Evolutionary conservation across 2,329 filamentous ascomycete species (phyloP).

Genomic region (Exophiala aquamarina): DNA sequence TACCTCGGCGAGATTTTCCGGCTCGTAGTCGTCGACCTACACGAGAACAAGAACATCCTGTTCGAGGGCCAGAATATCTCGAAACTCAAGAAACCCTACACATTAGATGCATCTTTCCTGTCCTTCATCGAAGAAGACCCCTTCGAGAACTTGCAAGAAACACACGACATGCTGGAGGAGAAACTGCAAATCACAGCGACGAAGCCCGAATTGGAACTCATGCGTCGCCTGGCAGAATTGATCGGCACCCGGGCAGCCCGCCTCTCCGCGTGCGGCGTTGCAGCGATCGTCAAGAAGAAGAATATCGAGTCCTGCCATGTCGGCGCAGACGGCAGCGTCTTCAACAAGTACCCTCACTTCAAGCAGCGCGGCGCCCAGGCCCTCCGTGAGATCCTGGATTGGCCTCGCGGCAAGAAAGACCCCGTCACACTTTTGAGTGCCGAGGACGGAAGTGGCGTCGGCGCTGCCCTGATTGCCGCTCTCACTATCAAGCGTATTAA

Average conservation of each 20-base stretch:
- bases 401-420: slow-evolving; percentile 76
- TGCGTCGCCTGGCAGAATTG: slow-evolving; percentile 84
- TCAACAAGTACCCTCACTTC: slow-evolving; percentile 99
- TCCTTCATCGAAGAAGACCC: slow-evolving; percentile 93
- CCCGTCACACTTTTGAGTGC: slow-evolving; percentile 84
- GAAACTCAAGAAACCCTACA: slow-evolving; percentile 81
- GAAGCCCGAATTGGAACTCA: slow-evolving; percentile 80
- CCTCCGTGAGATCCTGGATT: slow-evolving; percentile 92
- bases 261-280: slow-evolving; percentile 89
- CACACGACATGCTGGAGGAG: slow-evolving; percentile 74
- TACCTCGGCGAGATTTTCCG: slow-evolving; percentile 96
- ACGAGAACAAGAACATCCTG: slow-evolving; percentile 75
- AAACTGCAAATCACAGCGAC: slow-evolving; percentile 71
- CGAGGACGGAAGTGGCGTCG: slow-evolving; percentile 96
- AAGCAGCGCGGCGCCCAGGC: slow-evolving; percentile 87
- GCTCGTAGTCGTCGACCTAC: slow-evolving; percentile 77
- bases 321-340: slow-evolving; percentile 93
- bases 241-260: slow-evolving; percentile 94
- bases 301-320: slow-evolving; percentile 84
- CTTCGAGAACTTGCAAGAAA: slow-evolving; percentile 92
- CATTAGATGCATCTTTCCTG: slow-evolving; percentile 88
- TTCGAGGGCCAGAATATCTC: slow-evolving; percentile 82
- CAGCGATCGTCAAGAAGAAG: slow-evolving; percentile 97
- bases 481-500: slow-evolving; percentile 64
- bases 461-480: slow-evolving; percentile 87